Evolutionary conservation across 192 early-diverging fungal species (phyloP), one percentile per base, ranked within the genome.

Genomic region (Bifiguratus adelaidae): DNA sequence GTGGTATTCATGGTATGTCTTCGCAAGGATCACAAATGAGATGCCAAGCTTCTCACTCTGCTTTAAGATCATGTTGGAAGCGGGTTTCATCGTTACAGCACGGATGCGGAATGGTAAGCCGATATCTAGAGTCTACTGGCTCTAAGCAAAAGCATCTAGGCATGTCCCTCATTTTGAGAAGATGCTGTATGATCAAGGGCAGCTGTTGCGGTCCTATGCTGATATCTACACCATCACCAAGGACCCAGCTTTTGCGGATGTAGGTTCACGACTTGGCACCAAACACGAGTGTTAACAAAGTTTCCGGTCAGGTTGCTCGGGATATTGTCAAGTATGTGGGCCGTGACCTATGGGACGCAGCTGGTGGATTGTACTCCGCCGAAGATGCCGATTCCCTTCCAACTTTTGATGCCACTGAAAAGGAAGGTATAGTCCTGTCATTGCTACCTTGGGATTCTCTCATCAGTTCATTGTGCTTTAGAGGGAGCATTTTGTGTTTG

Each of bases 171-270:
- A 82, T 50, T 82, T 82, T 63, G 80, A 82, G 38, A 80, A 82
- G 41, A 82, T 82, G 80, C 65, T 82, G 8, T 82, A 82, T 44
- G 80, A 82, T 61, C 77, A 82, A 70, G 80, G 73, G 4, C 80
- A 82, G 52, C 61, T 82, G 5, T 44, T 73, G 2, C 54, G 57
- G 12, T 53, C 65, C 3, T 82, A 72, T 48, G 30, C 54, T 2
- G 63, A 63, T 15, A 54, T 58, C 0, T 74, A 65, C 51, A 42
- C 52, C 13, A 56, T 79, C 13, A 77, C 69, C 3, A 58, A 71
- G 26, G 63, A 81, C 23, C 3, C 51, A 1, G 44, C 59, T 25
- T 67, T 53, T 59, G 71, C 70, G 4, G 68, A 64, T 9, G 48
- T 65, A 44, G 11, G 41, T 27, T 16, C 3, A 26, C 34, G 8